Evolutionary conservation across 1,284 basidiomycete species (phyloP).

Genomic region (Cutaneotrichosporon sp.): DNA sequence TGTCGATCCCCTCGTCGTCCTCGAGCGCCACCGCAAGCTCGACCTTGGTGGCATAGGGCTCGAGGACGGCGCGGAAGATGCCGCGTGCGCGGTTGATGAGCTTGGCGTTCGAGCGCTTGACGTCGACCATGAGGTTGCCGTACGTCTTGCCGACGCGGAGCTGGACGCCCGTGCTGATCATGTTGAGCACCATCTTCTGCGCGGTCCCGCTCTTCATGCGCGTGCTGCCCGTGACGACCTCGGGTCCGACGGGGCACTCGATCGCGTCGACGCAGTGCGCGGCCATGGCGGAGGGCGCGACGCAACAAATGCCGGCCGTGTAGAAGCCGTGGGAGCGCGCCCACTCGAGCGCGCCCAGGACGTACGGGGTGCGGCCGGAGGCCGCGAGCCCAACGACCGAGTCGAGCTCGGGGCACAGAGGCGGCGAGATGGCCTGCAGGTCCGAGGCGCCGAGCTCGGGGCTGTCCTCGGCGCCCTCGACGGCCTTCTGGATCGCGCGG

Average conservation of each 20-base stretch:
- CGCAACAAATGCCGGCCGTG: slow-evolving; percentile 26
- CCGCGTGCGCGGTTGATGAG: slow-evolving; percentile 17
- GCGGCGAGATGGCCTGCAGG: slow-evolving; percentile 17
- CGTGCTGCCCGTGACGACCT: slow-evolving; percentile 31
- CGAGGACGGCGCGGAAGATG: slow-evolving; percentile 19
- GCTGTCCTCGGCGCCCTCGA: slow-evolving; percentile 30
- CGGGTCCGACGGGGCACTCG: slow-evolving; percentile 28
- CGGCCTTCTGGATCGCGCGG: slow-evolving; percentile 22
- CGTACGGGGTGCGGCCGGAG: slow-evolving; percentile 29
- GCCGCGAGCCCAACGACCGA: slow-evolving; percentile 28
- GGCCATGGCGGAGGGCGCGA: slow-evolving; percentile 12
- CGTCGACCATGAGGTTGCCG: slow-evolving; percentile 28
- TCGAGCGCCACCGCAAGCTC: slow-evolving; percentile 6
- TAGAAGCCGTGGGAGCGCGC: slow-evolving; percentile 19
- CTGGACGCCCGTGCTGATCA: slow-evolving; percentile 26
- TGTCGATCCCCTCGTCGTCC: slow-evolving; percentile 20
- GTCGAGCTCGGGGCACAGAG: slow-evolving; percentile 18
- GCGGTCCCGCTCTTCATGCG: slow-evolving; percentile 31
- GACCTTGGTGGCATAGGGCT: background rate
- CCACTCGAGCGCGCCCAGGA: slow-evolving; percentile 24
- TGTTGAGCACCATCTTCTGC: slow-evolving; percentile 32
- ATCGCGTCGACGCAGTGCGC: slow-evolving; percentile 17
- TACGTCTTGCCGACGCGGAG: slow-evolving; percentile 30
- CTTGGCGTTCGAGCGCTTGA: slow-evolving; percentile 19
- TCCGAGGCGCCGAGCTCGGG: slow-evolving; percentile 16